Percentiles rank a stretch among this genome's conserved stretches.
phyloP scores from a whole-genome alignment of 2,329 filamentous ascomycete species.

The Thielaviopsis populi region DNA sequence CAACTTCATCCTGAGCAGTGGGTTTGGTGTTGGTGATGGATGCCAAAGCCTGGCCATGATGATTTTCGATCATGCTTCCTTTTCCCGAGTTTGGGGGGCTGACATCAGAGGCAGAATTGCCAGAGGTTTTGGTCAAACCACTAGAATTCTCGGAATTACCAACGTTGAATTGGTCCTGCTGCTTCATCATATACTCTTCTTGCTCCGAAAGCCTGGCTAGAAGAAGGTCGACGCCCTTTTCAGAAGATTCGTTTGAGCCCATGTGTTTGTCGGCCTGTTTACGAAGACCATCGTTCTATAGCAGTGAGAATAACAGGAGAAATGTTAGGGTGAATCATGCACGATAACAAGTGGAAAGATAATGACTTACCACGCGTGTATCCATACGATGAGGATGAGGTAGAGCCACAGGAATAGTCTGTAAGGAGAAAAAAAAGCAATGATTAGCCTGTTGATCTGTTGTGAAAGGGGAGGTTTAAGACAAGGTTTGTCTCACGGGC shows the following conservation, averaged over 20 bases:
- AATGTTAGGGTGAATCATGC: background rate
- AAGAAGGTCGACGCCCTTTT: slow-evolving; percentile 23
- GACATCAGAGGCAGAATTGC: background rate
- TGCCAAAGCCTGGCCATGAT: background rate
- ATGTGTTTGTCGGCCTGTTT: slow-evolving; percentile 2
- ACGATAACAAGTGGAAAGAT: background rate
- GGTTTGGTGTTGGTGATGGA: background rate
- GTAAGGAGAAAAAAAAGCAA: background rate
- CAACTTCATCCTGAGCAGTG: slow-evolving; percentile 42
- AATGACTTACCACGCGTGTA: slow-evolving; percentile 1
- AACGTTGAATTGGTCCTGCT: slow-evolving; percentile 38
- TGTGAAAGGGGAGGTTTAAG: background rate
- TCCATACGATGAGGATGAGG: background rate
- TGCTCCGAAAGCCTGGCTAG: slow-evolving; percentile 62
- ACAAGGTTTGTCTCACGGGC: background rate
- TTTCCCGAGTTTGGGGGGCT: background rate
- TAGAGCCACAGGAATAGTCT: slow-evolving; percentile 1
- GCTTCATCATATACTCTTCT: slow-evolving; percentile 35
- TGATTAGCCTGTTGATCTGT: background rate
- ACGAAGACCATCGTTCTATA: background rate
- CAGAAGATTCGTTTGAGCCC: background rate
- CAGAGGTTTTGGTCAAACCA: background rate
- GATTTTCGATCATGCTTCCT: background rate
- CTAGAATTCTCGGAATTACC: slow-evolving; percentile 24
- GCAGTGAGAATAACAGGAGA: background rate